These are phyloP conservation scores for Leishmania lainsoni DNA, from an alignment of 208 protist genomes.

Conservation along the genomic window DNA sequence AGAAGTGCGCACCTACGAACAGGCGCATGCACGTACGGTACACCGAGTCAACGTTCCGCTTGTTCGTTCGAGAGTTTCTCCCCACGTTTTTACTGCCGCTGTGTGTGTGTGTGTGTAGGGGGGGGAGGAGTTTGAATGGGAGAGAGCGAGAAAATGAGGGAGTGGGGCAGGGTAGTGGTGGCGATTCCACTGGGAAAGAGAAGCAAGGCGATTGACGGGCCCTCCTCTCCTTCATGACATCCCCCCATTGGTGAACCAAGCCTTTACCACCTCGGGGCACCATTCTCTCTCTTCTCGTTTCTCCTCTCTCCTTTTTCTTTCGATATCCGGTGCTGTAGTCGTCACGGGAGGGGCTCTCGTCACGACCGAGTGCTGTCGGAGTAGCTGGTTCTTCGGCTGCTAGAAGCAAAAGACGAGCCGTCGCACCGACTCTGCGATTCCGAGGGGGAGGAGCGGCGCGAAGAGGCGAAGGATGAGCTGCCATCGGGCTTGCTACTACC, in stretches of 20 bases:
- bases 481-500: not conserved
- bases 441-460: slow-evolving; percentile 1
- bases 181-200: not conserved
- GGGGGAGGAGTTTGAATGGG: too few relatives aligned
- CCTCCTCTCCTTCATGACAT: not conserved
- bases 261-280: not conserved
- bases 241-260: too few relatives aligned
- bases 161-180: not conserved
- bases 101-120: too few relatives aligned
- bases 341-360: not conserved
- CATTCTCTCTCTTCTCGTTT: not conserved
- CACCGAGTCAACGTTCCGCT: not conserved
- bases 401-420: slow-evolving; percentile 7
- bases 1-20: too few relatives aligned
- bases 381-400: not conserved
- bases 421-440: not conserved
- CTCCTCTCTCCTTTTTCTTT: not conserved
- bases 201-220: not conserved
- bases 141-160: not conserved
- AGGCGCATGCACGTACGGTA: too few relatives aligned
- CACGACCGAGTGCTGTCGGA: too few relatives aligned
- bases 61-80: not conserved
- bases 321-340: not conserved
- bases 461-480: not conserved
- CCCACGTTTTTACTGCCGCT: not conserved